Base-by-base conservation (phyloP, 108 stramenopile genomes). In the Pseudonitzschia pungens region DNA sequence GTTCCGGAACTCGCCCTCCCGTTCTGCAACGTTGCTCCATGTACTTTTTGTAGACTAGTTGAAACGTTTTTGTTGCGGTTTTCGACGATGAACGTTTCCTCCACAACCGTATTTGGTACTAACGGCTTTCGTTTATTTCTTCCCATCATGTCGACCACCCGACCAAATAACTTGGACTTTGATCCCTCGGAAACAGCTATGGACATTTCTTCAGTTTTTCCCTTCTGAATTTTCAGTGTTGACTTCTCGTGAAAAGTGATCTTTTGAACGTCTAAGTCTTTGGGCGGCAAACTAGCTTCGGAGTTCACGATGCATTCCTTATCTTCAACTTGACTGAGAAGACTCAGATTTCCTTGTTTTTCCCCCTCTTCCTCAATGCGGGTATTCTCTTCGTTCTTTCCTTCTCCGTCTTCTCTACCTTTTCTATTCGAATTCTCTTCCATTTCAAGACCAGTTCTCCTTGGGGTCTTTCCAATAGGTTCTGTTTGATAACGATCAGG, bases 81-180 rank as follows among this genome's bases (percentile, higher is more conserved):
- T 4, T 45, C 27, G 26, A 67, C 44, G n/a, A 67, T 8, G n/a
- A 43, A 67, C 44, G 42, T 67, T 67, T 67, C 65, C 65, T 67
- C 65, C n/a, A 67, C 65, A 29, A 67, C 44, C 11, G 65, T 29
- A 29, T 67, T 67, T n/a, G 65, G 65, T 24, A 67, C 48, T 16
- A 67, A 48, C 42, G 42, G 11, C 28, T 48, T 67, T 28, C 36
- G 43, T 21, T 67, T 67, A 21, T 48, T 48, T 16, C n/a, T 7
- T 33, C 60, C 60, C 8, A 24, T 45, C 14, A 24, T 45, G 24
- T 67, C 65, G 22, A 67, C 44, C 12, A 67, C 36, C 12, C 45
- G 65, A 29, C 44, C 65, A 29, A 67, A 67, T 14, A 67, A 18
- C 28, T 67, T 29, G 4, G 44, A 28, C 45, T 67, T 67, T 12